phyloP scores from a whole-genome alignment of 1,284 basidiomycete genomes.

The Trametes sp. region DNA sequence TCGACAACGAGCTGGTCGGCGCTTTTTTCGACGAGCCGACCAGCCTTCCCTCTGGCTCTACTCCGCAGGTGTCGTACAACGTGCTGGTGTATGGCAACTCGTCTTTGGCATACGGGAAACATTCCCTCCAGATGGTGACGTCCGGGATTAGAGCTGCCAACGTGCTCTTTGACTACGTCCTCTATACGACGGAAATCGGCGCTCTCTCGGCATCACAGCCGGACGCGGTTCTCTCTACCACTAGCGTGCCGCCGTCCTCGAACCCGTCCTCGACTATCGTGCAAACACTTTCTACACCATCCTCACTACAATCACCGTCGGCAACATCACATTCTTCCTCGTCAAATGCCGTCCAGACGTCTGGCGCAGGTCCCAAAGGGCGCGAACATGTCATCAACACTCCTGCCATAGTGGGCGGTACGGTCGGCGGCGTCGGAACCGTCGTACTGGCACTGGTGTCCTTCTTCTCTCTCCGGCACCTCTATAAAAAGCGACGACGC shows the following conservation, averaged over 20 bases:
- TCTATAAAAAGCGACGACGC: background rate
- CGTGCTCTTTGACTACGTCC: constrained; percentile 19
- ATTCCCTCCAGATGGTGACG: constrained; percentile 13
- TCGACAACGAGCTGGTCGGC: constrained; percentile 14
- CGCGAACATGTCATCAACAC: background rate
- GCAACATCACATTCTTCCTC: no score
- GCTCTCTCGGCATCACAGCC: background rate
- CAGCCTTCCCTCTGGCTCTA: background rate
- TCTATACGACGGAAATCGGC: constrained; percentile 10
- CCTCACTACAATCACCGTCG: no score
- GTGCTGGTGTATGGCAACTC: constrained; percentile 18
- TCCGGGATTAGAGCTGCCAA: constrained; percentile 6
- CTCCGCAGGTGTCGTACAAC: constrained; percentile 8
- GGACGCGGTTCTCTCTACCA: no score
- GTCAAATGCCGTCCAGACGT: background rate
- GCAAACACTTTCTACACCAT: no score
- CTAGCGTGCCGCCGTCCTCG: no score
- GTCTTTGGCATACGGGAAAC: constrained; percentile 5
- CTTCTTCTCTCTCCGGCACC: background rate
- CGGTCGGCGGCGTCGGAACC: background rate
- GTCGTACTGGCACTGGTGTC: background rate
- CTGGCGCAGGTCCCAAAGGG: no score
- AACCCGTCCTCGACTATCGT: no score
- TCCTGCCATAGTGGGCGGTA: constrained; percentile 6
- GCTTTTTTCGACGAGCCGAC: constrained; percentile 4